These are phyloP conservation scores for Rubus parviflorus DNA, from an alignment of 306 rosid genomes.

Conservation along the genomic window DNA sequence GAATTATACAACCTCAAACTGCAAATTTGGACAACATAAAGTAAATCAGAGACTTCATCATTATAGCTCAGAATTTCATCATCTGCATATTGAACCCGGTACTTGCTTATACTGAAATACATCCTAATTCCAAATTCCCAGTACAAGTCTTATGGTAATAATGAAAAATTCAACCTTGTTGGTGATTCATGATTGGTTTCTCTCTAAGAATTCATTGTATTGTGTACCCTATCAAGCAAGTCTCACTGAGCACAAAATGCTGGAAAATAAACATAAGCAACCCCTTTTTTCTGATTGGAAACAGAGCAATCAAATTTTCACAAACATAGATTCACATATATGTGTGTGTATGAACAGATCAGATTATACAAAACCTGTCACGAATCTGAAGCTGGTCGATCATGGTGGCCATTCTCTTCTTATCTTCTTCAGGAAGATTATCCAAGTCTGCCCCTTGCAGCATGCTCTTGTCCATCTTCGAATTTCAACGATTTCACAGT, in stretches of 20 bases:
- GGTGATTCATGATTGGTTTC: not conserved
- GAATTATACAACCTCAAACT: constrained; percentile 59
- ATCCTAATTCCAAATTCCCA: constrained; percentile 1
- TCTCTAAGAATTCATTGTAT: not conserved
- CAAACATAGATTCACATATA: not conserved
- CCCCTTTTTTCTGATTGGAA: not conserved
- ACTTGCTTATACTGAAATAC: not conserved
- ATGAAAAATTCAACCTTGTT: not conserved
- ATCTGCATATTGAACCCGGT: not conserved
- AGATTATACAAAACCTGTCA: constrained; percentile 55
- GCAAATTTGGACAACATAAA: constrained; percentile 13
- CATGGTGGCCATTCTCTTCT: constrained; percentile 54
- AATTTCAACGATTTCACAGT: constrained; percentile 3
- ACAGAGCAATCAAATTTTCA: not conserved
- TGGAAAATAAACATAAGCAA: not conserved
- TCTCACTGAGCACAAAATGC: not conserved
- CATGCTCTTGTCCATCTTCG: constrained; percentile 59
- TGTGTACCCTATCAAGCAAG: not conserved
- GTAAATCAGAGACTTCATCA: not conserved
- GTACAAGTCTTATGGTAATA: not conserved
- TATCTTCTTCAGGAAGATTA: constrained; percentile 60
- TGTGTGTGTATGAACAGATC: not conserved
- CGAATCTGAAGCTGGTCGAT: constrained; percentile 63
- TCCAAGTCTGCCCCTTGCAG: constrained; percentile 41
- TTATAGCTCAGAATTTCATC: not conserved